phyloP scores from a whole-genome alignment of 495 filamentous ascomycete species.

The Schizothecium vesticola region DNA sequence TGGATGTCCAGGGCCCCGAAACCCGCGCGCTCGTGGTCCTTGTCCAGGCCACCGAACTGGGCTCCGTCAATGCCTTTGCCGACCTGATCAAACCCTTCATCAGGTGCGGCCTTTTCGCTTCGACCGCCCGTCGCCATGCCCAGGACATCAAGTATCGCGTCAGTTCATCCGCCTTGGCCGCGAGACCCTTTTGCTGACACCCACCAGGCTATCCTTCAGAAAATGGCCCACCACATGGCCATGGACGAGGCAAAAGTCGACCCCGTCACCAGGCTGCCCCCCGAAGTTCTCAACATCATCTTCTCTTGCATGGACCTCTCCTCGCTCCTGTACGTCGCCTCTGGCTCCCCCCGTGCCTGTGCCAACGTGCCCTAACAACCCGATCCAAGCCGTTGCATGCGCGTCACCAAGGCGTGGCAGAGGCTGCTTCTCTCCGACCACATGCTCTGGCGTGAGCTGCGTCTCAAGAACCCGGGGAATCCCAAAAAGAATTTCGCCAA shows the following conservation, averaged over 20 bases:
- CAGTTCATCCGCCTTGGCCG: not conserved
- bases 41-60: conserved; percentile 4
- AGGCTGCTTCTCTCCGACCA: conserved; percentile 8
- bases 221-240: conserved; percentile 18
- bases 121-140: conserved; percentile 4
- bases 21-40: conserved; percentile 7
- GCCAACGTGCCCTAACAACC: not conserved
- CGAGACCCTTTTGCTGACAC: not conserved
- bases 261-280: conserved; percentile 21
- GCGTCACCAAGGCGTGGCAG: conserved; percentile 24
- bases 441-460: conserved; percentile 18
- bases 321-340: conserved; percentile 16
- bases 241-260: conserved; percentile 16
- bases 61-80: conserved; percentile 2
- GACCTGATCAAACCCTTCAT: conserved; percentile 15
- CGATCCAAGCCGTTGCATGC: conserved; percentile 13
- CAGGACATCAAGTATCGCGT: conserved; percentile 15
- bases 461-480: conserved; percentile 11
- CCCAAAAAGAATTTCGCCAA: conserved; percentile 8
- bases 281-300: conserved; percentile 19
- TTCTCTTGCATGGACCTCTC: conserved; percentile 16
- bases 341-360: not conserved
- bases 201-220: conserved; percentile 15
- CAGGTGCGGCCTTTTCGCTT: conserved; percentile 13
- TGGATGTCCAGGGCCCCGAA: not conserved